Percentiles rank a stretch among this genome's conserved stretches.
Evolutionary conservation across 257 asterid genomes (phyloP).

Genomic region (Rauvolfia tetraphylla): DNA sequence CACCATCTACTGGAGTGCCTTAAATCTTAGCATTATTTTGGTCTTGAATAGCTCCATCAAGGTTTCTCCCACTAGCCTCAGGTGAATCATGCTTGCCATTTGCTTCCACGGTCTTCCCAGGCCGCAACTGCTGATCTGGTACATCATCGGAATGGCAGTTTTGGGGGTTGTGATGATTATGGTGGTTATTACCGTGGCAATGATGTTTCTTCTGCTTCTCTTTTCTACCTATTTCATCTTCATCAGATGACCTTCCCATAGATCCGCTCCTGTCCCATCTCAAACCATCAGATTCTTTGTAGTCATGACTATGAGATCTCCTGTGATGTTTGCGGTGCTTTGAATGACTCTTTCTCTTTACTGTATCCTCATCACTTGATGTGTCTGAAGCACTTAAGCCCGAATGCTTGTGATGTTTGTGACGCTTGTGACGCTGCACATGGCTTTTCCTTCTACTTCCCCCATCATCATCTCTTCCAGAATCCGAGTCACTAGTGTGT

Average conservation of each 20-base stretch:
- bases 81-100: conserved; percentile 8
- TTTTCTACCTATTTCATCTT: conserved; percentile 31
- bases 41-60: not conserved
- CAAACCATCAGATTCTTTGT: conserved; percentile 41
- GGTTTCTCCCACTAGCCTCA: not conserved
- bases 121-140: conserved; percentile 6
- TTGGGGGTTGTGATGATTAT: conserved; percentile 18
- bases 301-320: conserved; percentile 34
- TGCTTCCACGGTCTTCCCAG: conserved; percentile 5
- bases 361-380: conserved; percentile 43
- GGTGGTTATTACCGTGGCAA: conserved; percentile 32
- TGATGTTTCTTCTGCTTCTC: conserved; percentile 28
- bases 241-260: conserved; percentile 38
- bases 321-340: conserved; percentile 39
- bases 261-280: conserved; percentile 42
- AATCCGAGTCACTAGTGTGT: conserved; percentile 34
- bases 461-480: conserved; percentile 41
- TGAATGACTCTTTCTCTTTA: conserved; percentile 26
- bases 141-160: not conserved
- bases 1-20: not conserved
- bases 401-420: conserved; percentile 29
- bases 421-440: conserved; percentile 40
- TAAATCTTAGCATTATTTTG: not conserved
- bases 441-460: conserved; percentile 34
- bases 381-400: conserved; percentile 34